These are phyloP conservation scores for Acrasis kona DNA, from an alignment of 78 protist species.

Conservation along the genomic window DNA sequence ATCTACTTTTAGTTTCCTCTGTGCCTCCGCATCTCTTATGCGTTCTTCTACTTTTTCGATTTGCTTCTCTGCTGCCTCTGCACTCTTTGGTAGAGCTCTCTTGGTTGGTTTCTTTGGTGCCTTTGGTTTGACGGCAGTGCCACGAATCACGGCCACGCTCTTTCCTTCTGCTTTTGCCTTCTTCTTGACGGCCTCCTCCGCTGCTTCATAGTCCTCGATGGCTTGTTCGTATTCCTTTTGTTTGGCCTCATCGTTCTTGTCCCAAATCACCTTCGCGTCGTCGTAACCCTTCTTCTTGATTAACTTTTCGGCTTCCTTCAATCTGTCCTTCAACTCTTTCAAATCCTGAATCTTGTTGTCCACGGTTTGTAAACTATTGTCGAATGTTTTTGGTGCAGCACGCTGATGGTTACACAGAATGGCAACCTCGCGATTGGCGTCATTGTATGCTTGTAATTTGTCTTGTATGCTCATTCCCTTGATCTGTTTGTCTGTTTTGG, in stretches of 20 bases:
- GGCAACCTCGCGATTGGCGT: slow-evolving; percentile 92
- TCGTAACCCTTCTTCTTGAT: background rate
- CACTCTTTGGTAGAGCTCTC: slow-evolving; percentile 13
- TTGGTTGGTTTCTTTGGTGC: background rate
- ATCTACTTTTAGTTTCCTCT: slow-evolving; percentile 23
- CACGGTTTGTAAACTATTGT: slow-evolving; percentile 21
- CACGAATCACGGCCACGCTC: too few species aligned
- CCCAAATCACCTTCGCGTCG: background rate
- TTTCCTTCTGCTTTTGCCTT: background rate
- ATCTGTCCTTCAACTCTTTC: background rate
- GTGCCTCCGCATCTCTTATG: background rate
- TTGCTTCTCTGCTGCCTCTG: background rate
- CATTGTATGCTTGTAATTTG: slow-evolving; percentile 67
- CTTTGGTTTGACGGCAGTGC: background rate
- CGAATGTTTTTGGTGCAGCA: slow-evolving; percentile 56
- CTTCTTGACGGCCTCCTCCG: background rate
- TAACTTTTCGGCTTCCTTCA: background rate
- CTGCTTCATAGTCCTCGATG: background rate
- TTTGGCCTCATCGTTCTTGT: background rate
- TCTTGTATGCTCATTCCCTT: slow-evolving; percentile 28
- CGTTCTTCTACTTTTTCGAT: background rate
- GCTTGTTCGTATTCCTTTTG: background rate
- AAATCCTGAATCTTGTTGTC: slow-evolving; percentile 17
- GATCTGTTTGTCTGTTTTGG: background rate
- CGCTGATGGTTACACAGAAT: slow-evolving; percentile 97